Percentiles rank a stretch among this genome's conserved stretches.
These are phyloP conservation scores for Serendipita indica DNA, from an alignment of 768 basidiomycete genomes.

Conservation along the genomic window DNA sequence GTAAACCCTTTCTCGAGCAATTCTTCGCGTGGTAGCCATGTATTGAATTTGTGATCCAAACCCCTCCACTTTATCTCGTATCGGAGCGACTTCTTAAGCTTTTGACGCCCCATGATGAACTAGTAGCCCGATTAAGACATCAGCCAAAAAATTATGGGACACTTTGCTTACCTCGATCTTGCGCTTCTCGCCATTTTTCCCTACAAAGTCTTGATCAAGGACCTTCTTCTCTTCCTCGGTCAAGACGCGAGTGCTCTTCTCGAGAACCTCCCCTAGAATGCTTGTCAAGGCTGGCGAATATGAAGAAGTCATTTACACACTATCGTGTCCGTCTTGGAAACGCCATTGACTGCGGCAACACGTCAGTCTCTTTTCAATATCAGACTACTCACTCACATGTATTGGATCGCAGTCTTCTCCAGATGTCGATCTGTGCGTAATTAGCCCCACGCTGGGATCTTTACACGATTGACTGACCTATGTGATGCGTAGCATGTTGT, in stretches of 20 bases:
- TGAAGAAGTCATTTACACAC: conserved; percentile 29
- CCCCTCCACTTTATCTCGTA: conserved; percentile 86
- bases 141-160: too few relatives aligned
- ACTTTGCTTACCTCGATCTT: conserved; percentile 57
- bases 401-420: conserved; percentile 90
- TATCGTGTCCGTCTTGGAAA: conserved; percentile 96
- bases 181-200: conserved; percentile 78
- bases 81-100: conserved; percentile 87
- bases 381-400: conserved; percentile 37
- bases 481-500: conserved; percentile 95
- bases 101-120: conserved; percentile 88
- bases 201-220: conserved; percentile 76
- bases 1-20: conserved; percentile 73
- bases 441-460: background rate
- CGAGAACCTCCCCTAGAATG: conserved; percentile 61
- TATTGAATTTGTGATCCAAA: conserved; percentile 73
- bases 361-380: background rate
- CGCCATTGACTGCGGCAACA: conserved; percentile 57
- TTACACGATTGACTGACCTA: conserved; percentile 34
- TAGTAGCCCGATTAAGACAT: conserved; percentile 19
- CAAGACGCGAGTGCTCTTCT: conserved; percentile 81
- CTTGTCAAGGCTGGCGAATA: conserved; percentile 6
- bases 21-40: conserved; percentile 82
- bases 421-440: conserved; percentile 61
- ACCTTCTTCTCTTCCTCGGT: conserved; percentile 70